Evolutionary conservation across 768 basidiomycete species (phyloP), one percentile per base, ranked within the genome.

Genomic region (Mycena capillaripes): DNA sequence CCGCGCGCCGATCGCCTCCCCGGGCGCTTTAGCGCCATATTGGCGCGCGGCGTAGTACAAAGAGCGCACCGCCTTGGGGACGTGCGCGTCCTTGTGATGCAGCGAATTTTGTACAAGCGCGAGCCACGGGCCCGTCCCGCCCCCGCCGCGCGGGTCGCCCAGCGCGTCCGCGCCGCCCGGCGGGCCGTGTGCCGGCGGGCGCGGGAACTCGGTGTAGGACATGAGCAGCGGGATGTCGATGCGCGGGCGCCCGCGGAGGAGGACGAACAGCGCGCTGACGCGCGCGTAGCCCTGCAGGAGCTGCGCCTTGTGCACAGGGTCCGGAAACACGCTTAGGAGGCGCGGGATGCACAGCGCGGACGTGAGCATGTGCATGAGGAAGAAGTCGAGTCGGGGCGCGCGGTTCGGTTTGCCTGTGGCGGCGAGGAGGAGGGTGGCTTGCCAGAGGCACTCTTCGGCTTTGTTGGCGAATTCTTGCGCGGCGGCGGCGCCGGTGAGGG

Each of bases 301-400:
- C 48, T 75, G 76, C 14, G 79, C 81, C 70, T 81, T 82, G 30
- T 80, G 77, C 56, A 74, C 72, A 17, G 71, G 55, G 44, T 70
- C 80, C 17, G 67, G 30, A 16, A 77, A 50, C 2, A 77, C 72
- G 12, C 60, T 65, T 17, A 87, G 71, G 42, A 84, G 73, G 11
- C 82, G 80, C 19, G 82, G 82, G n/a, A 87, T 61, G 76, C 86
- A 86, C 27, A 86, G 71, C 46, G 83, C 77, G 27, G 82, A 81
- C 25, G 84, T 86, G 36, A 88, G 76, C 36, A 84, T 66, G 72
- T 87, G 86, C 84, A 85, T 83, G 48, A 87, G 75, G 82, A 85
- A 84, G 79, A 87, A 78, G 58, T 77, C 86, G 66, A 85, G 68
- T 3, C 85, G 79, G n/a, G 84, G 83, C 67, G 81, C 79, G 32